A percentile compares a stretch with the other conserved stretches of the same genome.
phyloP scores from a whole-genome alignment of 2,329 filamentous ascomycete species.

The Sporothrix schenckii region DNA sequence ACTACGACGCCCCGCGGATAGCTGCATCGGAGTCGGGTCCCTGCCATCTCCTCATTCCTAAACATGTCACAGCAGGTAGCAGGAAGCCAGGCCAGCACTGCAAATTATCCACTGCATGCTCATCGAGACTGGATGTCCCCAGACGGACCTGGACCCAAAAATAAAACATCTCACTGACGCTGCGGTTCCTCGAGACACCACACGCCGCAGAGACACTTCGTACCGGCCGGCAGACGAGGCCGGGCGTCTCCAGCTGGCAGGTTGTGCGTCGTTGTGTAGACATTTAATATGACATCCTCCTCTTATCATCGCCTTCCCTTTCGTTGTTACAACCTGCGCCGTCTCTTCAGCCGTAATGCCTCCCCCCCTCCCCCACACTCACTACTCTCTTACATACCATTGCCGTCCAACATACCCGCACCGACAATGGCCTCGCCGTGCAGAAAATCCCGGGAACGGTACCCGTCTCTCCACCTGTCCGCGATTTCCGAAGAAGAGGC shows the following conservation, averaged over 20 bases:
- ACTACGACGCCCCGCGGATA: not conserved
- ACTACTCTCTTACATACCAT: not conserved
- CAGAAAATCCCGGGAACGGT: slow-evolving; percentile 7
- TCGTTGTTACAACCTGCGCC: not conserved
- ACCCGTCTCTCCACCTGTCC: slow-evolving; percentile 19
- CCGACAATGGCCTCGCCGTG: slow-evolving; percentile 5
- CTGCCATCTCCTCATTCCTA: slow-evolving; percentile 11
- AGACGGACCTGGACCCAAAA: not conserved
- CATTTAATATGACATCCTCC: not conserved
- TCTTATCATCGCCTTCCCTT: not conserved
- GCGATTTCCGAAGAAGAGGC: slow-evolving; percentile 26
- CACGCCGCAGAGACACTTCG: not conserved
- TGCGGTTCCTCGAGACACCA: not conserved
- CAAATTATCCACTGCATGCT: not conserved
- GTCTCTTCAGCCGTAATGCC: not conserved
- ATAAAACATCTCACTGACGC: not conserved
- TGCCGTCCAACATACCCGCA: not conserved
- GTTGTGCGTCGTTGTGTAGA: not conserved
- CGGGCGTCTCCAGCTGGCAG: slow-evolving; percentile 1
- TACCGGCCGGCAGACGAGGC: slow-evolving; percentile 13
- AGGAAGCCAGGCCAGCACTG: not conserved
- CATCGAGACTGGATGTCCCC: slow-evolving; percentile 1
- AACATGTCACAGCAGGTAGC: slow-evolving; percentile 3
- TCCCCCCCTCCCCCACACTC: not conserved
- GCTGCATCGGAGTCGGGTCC: not conserved